Evolutionary conservation across 257 asterid species (phyloP).

Genomic region (Jasminum sambac): DNA sequence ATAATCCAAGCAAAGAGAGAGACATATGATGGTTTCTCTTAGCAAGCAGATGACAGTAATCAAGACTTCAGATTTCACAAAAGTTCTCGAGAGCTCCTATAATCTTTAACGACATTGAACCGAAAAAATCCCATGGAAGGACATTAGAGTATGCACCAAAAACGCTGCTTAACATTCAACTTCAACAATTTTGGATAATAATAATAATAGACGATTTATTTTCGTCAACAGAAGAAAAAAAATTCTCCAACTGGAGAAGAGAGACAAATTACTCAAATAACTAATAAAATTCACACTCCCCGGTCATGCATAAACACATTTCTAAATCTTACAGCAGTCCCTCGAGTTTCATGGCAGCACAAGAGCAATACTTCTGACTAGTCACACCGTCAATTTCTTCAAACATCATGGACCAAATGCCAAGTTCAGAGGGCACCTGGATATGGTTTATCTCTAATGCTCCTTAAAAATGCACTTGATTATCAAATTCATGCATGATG

Average conservation of each 20-base stretch:
- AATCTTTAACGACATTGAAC: not conserved
- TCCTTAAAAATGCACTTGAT: slow-evolving; percentile 15
- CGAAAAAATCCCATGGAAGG: not conserved
- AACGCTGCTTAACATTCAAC: not conserved
- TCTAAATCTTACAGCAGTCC: slow-evolving; percentile 26
- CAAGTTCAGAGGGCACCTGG: slow-evolving; percentile 8
- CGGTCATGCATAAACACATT: slow-evolving; percentile 12
- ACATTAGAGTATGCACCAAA: not conserved
- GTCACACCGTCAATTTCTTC: not conserved
- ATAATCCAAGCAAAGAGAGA: too few relatives aligned
- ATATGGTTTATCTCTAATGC: not conserved
- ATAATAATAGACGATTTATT: not conserved
- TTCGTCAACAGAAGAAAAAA: not conserved
- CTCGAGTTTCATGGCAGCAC: slow-evolving; percentile 22
- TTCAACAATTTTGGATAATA: not conserved
- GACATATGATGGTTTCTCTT: too few relatives aligned
- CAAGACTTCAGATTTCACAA: too few relatives aligned
- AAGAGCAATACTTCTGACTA: slow-evolving; percentile 11
- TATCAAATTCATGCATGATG: slow-evolving; percentile 5
- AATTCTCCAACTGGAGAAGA: slow-evolving; percentile 4
- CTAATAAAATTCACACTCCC: slow-evolving; percentile 21
- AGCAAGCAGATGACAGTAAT: too few relatives aligned
- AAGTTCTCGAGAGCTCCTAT: not conserved
- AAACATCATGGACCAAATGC: slow-evolving; percentile 8
- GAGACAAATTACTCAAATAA: slow-evolving; percentile 12